Evolutionary conservation across 73 alveolate species (phyloP).

Genomic region (Loxodes magnus): DNA sequence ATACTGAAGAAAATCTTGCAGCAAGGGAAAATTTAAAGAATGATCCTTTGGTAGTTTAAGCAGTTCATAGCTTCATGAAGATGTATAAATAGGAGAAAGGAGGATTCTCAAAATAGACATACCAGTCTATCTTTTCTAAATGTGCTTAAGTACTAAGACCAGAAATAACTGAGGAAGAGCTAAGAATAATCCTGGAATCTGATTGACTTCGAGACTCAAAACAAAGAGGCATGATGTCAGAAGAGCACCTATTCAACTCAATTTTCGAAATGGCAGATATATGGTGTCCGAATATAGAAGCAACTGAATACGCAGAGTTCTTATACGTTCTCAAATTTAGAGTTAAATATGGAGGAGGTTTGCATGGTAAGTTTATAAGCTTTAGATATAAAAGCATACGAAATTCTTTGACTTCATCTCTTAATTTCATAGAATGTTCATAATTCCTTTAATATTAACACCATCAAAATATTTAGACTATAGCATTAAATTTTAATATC

Average conservation of each 20-base stretch:
- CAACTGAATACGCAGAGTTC: conserved; percentile 49
- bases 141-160: conserved; percentile 49
- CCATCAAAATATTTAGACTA: too few species aligned
- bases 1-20: conserved; percentile 25
- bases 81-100: conserved; percentile 16
- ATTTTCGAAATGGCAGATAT: conserved; percentile 42
- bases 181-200: conserved; percentile 30
- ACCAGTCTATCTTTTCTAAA: conserved; percentile 34
- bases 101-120: conserved; percentile 23
- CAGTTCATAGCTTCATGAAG: conserved; percentile 29
- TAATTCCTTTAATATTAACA: too few species aligned
- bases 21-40: conserved; percentile 12
- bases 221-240: too few species aligned
- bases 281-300: too few species aligned
- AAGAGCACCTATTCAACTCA: conserved; percentile 26
- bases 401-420: too few species aligned
- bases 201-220: too few species aligned
- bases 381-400: too few species aligned
- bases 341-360: conserved; percentile 41
- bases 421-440: too few species aligned
- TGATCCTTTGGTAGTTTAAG: conserved; percentile 26
- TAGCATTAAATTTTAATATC: too few species aligned
- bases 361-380: too few species aligned
- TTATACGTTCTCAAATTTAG: conserved; percentile 30
- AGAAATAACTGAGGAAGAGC: conserved; percentile 40